Conservation (phyloP, 2,329 filamentous ascomycete genomes). For the Stromatinia cepivora region DNA sequence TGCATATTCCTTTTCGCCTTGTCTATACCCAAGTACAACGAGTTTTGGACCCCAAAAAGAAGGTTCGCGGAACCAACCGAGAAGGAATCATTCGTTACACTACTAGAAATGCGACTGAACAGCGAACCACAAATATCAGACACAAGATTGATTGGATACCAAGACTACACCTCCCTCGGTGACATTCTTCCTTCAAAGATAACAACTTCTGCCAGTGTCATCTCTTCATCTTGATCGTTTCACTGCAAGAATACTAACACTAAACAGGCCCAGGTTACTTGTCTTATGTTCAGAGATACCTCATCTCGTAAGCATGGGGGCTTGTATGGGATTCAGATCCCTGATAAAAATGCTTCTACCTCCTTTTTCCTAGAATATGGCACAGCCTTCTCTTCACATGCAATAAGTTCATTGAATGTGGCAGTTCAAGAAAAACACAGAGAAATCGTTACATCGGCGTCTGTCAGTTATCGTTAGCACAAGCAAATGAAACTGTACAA, state of each 20-base stretch:
- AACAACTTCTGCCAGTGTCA: not conserved
- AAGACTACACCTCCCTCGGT: not conserved
- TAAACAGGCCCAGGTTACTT: not conserved
- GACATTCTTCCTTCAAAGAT: not conserved
- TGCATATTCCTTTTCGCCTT: constrained; percentile 12
- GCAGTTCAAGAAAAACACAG: not conserved
- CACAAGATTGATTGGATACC: not conserved
- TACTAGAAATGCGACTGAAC: not conserved
- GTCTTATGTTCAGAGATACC: not conserved
- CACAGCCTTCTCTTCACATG: constrained; percentile 10
- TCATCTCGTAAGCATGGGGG: not conserved
- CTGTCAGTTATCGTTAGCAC: constrained; percentile 2
- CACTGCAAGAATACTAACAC: not conserved
- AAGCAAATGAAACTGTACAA: not conserved
- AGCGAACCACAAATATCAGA: not conserved
- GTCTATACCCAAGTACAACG: constrained; percentile 9
- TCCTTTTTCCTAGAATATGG: not conserved
- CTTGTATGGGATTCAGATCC: constrained; percentile 9
- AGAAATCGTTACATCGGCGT: constrained; percentile 15
- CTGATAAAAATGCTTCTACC: not conserved
- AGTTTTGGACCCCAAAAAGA: constrained; percentile 1
- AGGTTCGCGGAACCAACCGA: not conserved
- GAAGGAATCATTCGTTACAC: not conserved
- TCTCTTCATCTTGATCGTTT: not conserved
- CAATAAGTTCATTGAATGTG: not conserved